Evolutionary conservation across 768 basidiomycete genomes (phyloP).

Genomic region (Tylopilus balloui): DNA sequence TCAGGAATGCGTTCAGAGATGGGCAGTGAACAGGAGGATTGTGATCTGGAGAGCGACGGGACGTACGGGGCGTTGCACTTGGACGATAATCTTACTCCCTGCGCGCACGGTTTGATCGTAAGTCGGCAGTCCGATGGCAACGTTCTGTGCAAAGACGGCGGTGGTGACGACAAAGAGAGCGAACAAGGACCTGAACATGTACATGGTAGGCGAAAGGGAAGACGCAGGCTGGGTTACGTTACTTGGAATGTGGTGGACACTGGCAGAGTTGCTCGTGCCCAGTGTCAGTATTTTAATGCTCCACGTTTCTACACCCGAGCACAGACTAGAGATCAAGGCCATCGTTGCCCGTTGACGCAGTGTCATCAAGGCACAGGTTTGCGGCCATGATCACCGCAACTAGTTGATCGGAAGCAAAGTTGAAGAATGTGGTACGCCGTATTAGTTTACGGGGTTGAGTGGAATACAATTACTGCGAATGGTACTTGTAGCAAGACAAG

Average conservation of each 20-base stretch:
- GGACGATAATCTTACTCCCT: conserved; percentile 40
- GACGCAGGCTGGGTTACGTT: not conserved
- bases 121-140: conserved; percentile 38
- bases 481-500: no score
- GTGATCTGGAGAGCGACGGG: not conserved
- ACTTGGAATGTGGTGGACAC: not conserved
- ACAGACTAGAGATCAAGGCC: not conserved
- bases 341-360: conserved; percentile 1
- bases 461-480: not conserved
- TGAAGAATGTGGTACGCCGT: not conserved
- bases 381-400: conserved; percentile 2
- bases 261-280: not conserved
- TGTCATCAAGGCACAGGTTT: not conserved
- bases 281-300: not conserved
- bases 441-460: not conserved
- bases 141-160: conserved; percentile 39
- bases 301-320: conserved; percentile 7
- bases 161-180: conserved; percentile 28
- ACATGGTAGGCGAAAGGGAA: not conserved
- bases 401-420: not conserved
- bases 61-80: conserved; percentile 47
- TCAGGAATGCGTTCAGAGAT: not conserved
- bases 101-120: conserved; percentile 27
- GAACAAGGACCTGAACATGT: conserved; percentile 19
- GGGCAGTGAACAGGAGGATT: not conserved